A percentile compares a stretch with the other conserved stretches of the same genome.
phyloP scores from a whole-genome alignment of 176 grass and related monocot genomes.

The Bonia amplexicaulis region DNA sequence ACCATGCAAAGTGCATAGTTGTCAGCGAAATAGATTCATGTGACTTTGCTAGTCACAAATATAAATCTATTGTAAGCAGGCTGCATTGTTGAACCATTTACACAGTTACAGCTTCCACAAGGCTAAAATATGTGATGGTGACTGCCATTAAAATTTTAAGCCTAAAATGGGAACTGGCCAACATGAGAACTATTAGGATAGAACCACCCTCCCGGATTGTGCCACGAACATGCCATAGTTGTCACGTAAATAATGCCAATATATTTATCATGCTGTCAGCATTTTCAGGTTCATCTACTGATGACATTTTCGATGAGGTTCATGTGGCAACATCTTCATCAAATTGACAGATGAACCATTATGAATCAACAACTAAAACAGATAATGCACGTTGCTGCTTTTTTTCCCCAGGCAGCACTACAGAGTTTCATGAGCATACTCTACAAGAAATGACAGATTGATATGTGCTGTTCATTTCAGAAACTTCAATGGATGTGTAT shows the following conservation, averaged over 20 bases:
- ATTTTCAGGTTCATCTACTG: not conserved
- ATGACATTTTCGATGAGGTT: not conserved
- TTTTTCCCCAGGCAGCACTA: not conserved
- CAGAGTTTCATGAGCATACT: not conserved
- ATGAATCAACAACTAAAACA: not conserved
- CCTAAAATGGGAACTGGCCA: not conserved
- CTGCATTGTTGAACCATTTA: not conserved
- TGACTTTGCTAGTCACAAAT: not conserved
- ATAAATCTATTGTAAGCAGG: not conserved
- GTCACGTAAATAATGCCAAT: not conserved
- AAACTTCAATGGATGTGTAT: not conserved
- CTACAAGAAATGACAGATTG: not conserved
- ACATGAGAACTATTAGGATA: not conserved
- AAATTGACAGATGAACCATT: not conserved
- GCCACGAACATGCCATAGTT: not conserved
- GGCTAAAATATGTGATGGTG: not conserved
- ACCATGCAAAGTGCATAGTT: conserved; percentile 1
- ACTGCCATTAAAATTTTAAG: not conserved
- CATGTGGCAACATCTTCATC: not conserved
- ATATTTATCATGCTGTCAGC: not conserved
- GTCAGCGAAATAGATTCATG: not conserved
- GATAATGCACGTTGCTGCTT: not conserved
- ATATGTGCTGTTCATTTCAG: not conserved
- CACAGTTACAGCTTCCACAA: not conserved
- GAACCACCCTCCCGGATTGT: not conserved